Base-by-base conservation (phyloP, 306 rosid species). In the Bauhinia variegata region DNA sequence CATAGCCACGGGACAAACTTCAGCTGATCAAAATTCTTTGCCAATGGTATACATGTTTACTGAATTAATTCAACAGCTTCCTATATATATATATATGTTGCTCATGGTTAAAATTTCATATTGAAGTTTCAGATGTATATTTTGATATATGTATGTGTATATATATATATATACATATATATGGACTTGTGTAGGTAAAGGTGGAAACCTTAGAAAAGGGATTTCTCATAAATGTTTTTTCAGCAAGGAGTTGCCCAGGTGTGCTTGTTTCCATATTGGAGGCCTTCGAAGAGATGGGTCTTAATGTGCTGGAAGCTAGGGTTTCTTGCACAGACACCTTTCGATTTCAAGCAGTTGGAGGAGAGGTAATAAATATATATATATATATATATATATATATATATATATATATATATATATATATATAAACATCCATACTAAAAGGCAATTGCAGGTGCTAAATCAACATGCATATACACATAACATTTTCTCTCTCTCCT, bases 291-390 rank as follows among this genome's bases (percentile, higher is more conserved):
- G 92, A 80, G 42, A 65, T 89, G 77, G 87, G 88, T 43, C 86
- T 89, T 7, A 79, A 47, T 67, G 91, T 89, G 42, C 53, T 78
- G 52, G 91, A 89, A 77, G 96, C 96, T 84, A 84, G 93, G 93
- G 89, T 89, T 84, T 86, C 96, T 42, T 89, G 91, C 68, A 68
- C 85, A 0, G 82, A 86, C 54, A 84, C 62, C 74, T 86, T 86
- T 65, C 84, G 67, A 23, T 79, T 89, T 65, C 91, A 83, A 74
- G 96, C 96, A 15, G 70, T 84, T 75, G 91, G 83, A 68, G 86
- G 73, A 75, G 88, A 86, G 68, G 96, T 89, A 84, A 82, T 89
- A 23, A n/a, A 48, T 10, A 2, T 7, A 38, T 0, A 8, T 3
- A 16, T 7, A 14, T 32, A 17, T 19, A 36, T 52, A 14, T 11